A percentile compares a stretch with the other conserved stretches of the same genome.
Conservation (phyloP, 2,329 filamentous ascomycete species). For the Calonectria henricotiae region DNA sequence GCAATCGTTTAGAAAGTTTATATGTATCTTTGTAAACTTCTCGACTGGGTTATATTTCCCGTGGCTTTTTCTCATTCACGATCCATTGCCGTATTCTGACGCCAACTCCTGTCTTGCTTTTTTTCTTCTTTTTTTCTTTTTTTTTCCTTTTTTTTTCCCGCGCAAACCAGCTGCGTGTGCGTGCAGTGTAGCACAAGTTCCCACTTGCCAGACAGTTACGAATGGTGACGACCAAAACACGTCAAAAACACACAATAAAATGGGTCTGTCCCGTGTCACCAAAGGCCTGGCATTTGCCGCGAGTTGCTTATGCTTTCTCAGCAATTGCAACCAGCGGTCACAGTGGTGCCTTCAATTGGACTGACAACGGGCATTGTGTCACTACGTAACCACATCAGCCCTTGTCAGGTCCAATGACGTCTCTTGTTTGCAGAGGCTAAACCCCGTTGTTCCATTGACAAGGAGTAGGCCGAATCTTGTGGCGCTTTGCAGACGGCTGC, state of each 20-base stretch:
- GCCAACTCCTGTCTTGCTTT: neutral
- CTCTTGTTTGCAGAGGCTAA: neutral
- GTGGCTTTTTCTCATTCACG: too few species aligned
- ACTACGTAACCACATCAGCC: constrained; percentile 22
- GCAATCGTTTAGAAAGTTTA: too few species aligned
- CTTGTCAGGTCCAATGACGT: neutral
- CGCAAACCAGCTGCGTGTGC: neutral
- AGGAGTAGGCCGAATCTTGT: constrained; percentile 34
- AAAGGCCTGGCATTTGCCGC: neutral
- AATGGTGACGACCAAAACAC: neutral
- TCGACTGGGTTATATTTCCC: too few species aligned
- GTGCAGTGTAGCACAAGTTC: neutral
- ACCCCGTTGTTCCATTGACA: neutral
- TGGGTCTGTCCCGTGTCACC: neutral
- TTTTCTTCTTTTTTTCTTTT: neutral
- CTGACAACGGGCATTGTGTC: neutral
- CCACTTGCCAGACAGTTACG: too few species aligned
- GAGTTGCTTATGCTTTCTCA: neutral
- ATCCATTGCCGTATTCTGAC: neutral
- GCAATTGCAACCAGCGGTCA: constrained; percentile 7
- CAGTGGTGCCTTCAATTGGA: constrained; percentile 19
- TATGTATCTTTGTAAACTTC: neutral
- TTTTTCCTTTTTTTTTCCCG: neutral
- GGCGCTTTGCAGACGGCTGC: constrained; percentile 14
- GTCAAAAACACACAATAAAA: neutral